Percentiles rank a stretch among this genome's conserved stretches.
Evolutionary conservation across 2,329 filamentous ascomycete species (phyloP).

Genomic region (Aspergillus alliaceus): DNA sequence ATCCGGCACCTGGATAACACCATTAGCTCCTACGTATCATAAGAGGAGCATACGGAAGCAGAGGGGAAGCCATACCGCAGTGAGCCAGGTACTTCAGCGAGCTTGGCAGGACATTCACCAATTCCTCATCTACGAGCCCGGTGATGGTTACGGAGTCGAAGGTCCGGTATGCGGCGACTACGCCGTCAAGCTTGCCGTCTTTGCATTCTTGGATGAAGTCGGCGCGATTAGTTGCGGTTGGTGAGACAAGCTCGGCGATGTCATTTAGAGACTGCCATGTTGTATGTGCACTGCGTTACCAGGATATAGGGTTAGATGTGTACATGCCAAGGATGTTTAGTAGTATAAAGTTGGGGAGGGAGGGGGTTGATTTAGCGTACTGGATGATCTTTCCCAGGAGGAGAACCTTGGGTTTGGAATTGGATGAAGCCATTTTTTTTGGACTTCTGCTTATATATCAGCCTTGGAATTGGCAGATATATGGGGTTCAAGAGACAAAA

Average conservation of each 20-base stretch:
- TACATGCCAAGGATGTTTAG: not conserved
- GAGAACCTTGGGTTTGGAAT: slow-evolving; percentile 58
- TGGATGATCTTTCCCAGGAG: slow-evolving; percentile 64
- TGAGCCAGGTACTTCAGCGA: slow-evolving; percentile 40
- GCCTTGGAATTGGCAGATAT: too few species aligned
- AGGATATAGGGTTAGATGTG: slow-evolving; percentile 1
- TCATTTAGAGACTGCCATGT: slow-evolving; percentile 63
- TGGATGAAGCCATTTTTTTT: slow-evolving; percentile 7
- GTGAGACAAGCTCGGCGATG: slow-evolving; percentile 65
- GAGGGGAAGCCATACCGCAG: slow-evolving; percentile 32
- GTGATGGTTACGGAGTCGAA: slow-evolving; percentile 65
- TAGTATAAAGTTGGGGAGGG: not conserved
- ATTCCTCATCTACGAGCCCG: slow-evolving; percentile 68
- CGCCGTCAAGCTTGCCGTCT: slow-evolving; percentile 65
- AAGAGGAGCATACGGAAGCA: not conserved
- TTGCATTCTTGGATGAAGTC: slow-evolving; percentile 70
- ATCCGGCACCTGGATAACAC: slow-evolving; percentile 65
- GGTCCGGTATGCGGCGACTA: slow-evolving; percentile 68
- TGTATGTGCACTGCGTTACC: slow-evolving; percentile 53
- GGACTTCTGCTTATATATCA: slow-evolving; percentile 14
- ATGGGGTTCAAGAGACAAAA: not conserved
- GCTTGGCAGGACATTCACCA: slow-evolving; percentile 55
- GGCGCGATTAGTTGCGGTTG: slow-evolving; percentile 60
- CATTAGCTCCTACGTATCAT: not conserved
- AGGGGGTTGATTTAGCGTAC: slow-evolving; percentile 45